Base-by-base conservation (phyloP, 257 asterid genomes). In the Solanum dulcamara region DNA sequence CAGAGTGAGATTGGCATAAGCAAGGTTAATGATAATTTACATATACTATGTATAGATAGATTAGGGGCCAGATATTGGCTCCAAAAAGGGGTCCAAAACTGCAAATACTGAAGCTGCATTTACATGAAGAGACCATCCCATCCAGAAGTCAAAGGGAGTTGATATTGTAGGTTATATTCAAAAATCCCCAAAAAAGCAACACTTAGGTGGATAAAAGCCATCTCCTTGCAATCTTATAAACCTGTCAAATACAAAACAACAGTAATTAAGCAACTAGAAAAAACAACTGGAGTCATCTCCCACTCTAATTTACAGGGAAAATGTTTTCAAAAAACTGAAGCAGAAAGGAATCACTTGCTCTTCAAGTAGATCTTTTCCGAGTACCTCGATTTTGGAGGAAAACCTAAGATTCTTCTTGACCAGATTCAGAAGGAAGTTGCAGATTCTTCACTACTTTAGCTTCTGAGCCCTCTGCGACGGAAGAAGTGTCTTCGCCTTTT, bases 401-500 rank as follows among this genome's bases (percentile, higher is more conserved):
- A 81, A 24, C 67, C 85, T 91, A 94, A 84, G 86, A 89, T 59
- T 90, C 87, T n/a, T 88, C 94, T 5, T 90, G 95, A 85, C 91
- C 88, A 55, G 93, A 91, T 20, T 88, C 85, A 83, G 93, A 85
- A 85, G 88, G 89, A 50, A 85, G 87, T 75, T 88, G 93, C 90
- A 90, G 50, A 91, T 88, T 90, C 94, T 96, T 96, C 80, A 26
- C 86, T 80, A 91, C 94, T 87, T 92, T 91, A 44, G 91, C 91
- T 32, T 93, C 97, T 88, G 86, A 74, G 55, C 96, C 96, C 89
- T 90, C 94, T 35, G 93, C 95, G 18, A 90, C 90, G 4, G 93
- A 90, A 18, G 96, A 92, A 82, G 83, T 91, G 84, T 95, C 98
- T 85, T 95, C 98, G 4, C 91, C 95, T 90, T 90, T 94, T 18